Percentiles rank a stretch among this genome's conserved stretches.
These are phyloP conservation scores for Passalora sequoiae DNA, from an alignment of 2,329 filamentous ascomycete species.

Conservation along the genomic window DNA sequence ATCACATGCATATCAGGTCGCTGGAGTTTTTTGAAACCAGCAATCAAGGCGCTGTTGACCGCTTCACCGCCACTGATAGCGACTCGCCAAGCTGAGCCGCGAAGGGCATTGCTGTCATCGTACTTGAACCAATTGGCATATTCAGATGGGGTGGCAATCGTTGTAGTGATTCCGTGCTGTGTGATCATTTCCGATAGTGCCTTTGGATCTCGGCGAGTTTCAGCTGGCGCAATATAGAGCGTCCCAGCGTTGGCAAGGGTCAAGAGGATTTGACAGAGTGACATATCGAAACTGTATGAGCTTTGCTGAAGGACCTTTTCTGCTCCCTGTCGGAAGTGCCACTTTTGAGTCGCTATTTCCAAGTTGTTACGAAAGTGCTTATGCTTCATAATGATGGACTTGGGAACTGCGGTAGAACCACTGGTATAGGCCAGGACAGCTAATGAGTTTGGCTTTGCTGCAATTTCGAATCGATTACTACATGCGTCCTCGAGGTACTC, in stretches of 20 bases:
- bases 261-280: slow-evolving; percentile 36
- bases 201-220: slow-evolving; percentile 31
- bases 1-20: neutral
- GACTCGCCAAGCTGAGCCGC: slow-evolving; percentile 23
- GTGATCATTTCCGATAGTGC: slow-evolving; percentile 35
- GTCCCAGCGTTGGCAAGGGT: slow-evolving; percentile 36
- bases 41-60: neutral
- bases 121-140: slow-evolving; percentile 27
- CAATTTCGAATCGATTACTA: neutral
- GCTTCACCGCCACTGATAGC: slow-evolving; percentile 34
- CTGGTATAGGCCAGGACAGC: slow-evolving; percentile 8
- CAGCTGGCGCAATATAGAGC: slow-evolving; percentile 32
- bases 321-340: neutral
- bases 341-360: neutral
- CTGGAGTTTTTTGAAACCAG: neutral
- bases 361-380: neutral
- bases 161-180: slow-evolving; percentile 35
- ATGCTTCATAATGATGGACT: slow-evolving; percentile 2
- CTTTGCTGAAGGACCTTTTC: slow-evolving; percentile 36
- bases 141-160: slow-evolving; percentile 40
- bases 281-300: slow-evolving; percentile 41
- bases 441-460: neutral
- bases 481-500: neutral
- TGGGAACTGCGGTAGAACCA: slow-evolving; percentile 10
- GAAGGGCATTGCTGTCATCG: neutral